Evolutionary conservation across 345 rosid species (phyloP).

Genomic region (Camelina neglecta): DNA sequence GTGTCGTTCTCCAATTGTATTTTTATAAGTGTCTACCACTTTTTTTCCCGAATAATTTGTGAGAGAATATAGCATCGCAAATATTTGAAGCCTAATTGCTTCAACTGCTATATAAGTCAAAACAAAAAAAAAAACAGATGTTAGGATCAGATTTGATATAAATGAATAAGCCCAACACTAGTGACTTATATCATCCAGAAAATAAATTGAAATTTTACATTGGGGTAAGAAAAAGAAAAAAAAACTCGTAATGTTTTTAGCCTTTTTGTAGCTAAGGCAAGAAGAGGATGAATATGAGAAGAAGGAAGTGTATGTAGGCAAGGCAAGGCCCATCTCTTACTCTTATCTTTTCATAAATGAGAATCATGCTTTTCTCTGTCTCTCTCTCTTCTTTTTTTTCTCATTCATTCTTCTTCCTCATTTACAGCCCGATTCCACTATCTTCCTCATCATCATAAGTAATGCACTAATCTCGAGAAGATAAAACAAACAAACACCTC

Average conservation of each 20-base stretch:
- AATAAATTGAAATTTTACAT: conserved; percentile 10
- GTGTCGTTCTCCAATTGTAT: background rate
- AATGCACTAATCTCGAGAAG: conserved; percentile 36
- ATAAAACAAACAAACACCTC: background rate
- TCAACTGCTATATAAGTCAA: background rate
- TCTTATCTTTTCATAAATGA: conserved; percentile 36
- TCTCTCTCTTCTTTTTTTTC: conserved; percentile 7
- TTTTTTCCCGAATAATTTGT: background rate
- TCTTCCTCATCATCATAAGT: conserved; percentile 24
- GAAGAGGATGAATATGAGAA: conserved; percentile 18
- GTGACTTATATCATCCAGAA: background rate
- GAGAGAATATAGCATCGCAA: background rate
- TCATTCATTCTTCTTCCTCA: conserved; percentile 18
- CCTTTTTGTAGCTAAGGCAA: background rate
- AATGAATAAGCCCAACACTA: background rate
- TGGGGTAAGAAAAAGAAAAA: too few species aligned
- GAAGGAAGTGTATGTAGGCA: conserved; percentile 15
- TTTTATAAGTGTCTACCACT: too few species aligned
- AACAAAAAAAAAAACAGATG: background rate
- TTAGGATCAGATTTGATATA: background rate
- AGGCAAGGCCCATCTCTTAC: conserved; percentile 37
- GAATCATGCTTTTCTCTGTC: conserved; percentile 41
- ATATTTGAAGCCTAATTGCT: background rate
- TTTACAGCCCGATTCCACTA: conserved; percentile 40
- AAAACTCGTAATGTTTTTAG: too few species aligned